phyloP scores from a whole-genome alignment of 1,284 basidiomycete species.

The Cystobasidiaceae sp. region DNA sequence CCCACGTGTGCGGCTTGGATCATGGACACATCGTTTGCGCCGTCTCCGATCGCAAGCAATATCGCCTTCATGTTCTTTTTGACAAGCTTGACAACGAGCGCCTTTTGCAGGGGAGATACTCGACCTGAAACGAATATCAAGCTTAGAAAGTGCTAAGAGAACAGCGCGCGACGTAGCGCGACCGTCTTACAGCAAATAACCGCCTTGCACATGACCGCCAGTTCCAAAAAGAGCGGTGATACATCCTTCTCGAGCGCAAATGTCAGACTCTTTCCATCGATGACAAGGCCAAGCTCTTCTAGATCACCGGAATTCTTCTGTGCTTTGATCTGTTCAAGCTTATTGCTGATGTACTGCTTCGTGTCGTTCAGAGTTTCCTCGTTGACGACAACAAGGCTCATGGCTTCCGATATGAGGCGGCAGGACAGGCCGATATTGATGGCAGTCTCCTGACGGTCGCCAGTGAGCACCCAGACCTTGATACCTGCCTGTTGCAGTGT shows the following conservation, averaged over 20 bases:
- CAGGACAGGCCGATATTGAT: slow-evolving; percentile 99
- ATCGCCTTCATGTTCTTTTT: slow-evolving; percentile 92
- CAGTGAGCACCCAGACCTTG: slow-evolving; percentile 98
- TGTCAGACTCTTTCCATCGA: slow-evolving; percentile 90
- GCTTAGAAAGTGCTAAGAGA: no score
- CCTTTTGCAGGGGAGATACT: slow-evolving; percentile 96
- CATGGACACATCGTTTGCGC: slow-evolving; percentile 59
- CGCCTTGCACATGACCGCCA: slow-evolving; percentile 97
- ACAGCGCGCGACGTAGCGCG: background rate
- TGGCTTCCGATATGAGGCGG: slow-evolving; percentile 91
- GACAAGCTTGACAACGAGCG: slow-evolving; percentile 94
- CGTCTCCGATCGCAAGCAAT: slow-evolving; percentile 79
- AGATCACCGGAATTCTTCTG: slow-evolving; percentile 83
- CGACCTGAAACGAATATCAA: slow-evolving; percentile 59
- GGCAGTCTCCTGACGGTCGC: slow-evolving; percentile 96
- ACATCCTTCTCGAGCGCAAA: slow-evolving; percentile 91
- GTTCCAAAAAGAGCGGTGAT: slow-evolving; percentile 80
- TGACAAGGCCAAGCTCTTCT: slow-evolving; percentile 90
- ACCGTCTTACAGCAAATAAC: slow-evolving; percentile 82
- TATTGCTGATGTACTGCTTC: slow-evolving; percentile 77
- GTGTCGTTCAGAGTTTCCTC: slow-evolving; percentile 81
- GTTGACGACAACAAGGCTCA: slow-evolving; percentile 96
- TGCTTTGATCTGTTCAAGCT: slow-evolving; percentile 84
- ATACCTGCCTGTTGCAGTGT: slow-evolving; percentile 96
- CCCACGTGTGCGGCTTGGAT: slow-evolving; percentile 71